Evolutionary conservation across 345 rosid species (phyloP).

Genomic region (Citrus glauca): DNA sequence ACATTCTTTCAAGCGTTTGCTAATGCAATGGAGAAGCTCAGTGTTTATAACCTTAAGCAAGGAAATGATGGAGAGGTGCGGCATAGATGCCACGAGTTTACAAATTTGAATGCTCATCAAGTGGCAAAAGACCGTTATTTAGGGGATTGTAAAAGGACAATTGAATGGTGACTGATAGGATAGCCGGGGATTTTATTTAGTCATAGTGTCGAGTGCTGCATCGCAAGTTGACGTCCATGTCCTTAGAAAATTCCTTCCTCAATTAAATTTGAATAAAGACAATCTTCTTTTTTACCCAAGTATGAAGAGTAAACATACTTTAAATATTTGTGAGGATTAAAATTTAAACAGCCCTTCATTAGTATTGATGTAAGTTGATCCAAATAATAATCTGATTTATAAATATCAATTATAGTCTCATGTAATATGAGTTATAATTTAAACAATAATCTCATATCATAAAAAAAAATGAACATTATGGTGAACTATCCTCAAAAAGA

Average conservation of each 20-base stretch:
- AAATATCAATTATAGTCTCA: no score
- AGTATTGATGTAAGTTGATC: no score
- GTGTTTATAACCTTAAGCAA: slow-evolving; percentile 36
- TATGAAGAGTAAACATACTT: no score
- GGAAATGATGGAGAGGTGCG: slow-evolving; percentile 53
- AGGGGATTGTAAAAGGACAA: neutral
- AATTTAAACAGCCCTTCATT: no score
- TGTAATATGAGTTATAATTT: no score
- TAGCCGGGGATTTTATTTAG: neutral
- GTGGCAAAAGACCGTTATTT: neutral
- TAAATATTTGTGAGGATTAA: no score
- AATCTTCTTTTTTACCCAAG: no score
- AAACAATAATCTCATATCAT: no score
- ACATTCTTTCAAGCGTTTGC: slow-evolving; percentile 48
- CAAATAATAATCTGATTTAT: no score
- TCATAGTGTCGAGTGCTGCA: neutral
- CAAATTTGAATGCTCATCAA: slow-evolving; percentile 13
- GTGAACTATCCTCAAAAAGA: neutral
- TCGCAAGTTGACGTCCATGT: no score
- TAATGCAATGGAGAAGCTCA: slow-evolving; percentile 52
- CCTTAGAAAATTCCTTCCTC: neutral
- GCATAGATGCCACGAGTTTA: slow-evolving; percentile 57
- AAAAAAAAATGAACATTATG: no score
- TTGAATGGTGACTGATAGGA: neutral
- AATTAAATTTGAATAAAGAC: no score